Evolutionary conservation across 305 asterid species (phyloP).

Genomic region (Fraxinus floribunda): DNA sequence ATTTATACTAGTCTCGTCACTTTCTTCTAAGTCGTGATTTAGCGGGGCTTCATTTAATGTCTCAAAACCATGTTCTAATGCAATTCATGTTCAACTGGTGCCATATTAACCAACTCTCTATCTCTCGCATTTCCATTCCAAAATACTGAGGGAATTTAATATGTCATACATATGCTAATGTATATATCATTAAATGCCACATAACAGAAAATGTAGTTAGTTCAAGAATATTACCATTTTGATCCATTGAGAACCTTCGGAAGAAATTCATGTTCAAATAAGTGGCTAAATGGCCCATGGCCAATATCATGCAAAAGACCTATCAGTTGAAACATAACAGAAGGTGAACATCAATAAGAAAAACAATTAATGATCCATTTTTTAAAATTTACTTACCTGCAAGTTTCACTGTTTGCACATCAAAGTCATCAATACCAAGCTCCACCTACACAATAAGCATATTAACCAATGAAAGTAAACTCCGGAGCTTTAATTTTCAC

Average conservation of each 20-base stretch:
- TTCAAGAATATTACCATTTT: constrained; percentile 57
- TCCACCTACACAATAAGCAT: constrained; percentile 64
- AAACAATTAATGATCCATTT: constrained; percentile 16
- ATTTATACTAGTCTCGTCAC: background rate
- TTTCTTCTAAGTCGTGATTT: background rate
- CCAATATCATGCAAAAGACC: constrained; percentile 95
- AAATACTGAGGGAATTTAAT: background rate
- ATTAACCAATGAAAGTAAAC: constrained; percentile 1
- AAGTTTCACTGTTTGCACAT: constrained; percentile 77
- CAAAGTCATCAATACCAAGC: constrained; percentile 83
- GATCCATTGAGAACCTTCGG: constrained; percentile 58
- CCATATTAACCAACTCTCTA: background rate
- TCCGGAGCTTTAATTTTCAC: constrained; percentile 13
- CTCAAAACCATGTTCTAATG: background rate
- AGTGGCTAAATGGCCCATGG: constrained; percentile 95
- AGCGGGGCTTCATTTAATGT: background rate
- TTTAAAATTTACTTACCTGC: constrained; percentile 52
- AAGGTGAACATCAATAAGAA: constrained; percentile 20
- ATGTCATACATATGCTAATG: background rate
- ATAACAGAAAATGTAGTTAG: background rate
- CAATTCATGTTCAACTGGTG: background rate
- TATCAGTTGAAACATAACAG: constrained; percentile 27
- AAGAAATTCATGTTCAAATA: constrained; percentile 88
- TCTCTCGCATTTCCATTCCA: background rate
- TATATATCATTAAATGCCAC: background rate